Evolutionary conservation across 2,329 filamentous ascomycete genomes (phyloP), one percentile per base, ranked within the genome.

Genomic region (Claviceps africana): DNA sequence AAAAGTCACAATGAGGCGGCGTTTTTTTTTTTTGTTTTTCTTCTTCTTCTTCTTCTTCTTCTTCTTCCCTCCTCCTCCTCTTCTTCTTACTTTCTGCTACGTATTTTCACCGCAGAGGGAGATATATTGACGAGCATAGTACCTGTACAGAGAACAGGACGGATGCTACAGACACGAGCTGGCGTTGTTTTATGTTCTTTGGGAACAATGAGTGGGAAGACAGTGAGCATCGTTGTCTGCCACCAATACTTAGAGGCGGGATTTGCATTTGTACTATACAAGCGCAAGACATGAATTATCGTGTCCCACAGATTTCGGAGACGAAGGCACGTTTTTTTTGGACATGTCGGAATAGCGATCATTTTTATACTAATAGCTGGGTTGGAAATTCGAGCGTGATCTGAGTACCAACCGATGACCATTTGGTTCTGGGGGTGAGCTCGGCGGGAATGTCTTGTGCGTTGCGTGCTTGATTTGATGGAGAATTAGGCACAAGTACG

Each of bases 341-440:
- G 55, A 51, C 53, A 54, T 56, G 52, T 51, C 52, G 55, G 50
- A 53, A 47, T 57, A 57, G 55, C 56, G 55, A 55, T 55, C 54
- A 55, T 37, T 50, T 51, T 42, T n/a, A 42, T 51, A 37, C 39
- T 55, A 57, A 54, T 56, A 40, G 46, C 28, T 48, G 28, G n/a
- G 22, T 49, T 50, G 7, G 6, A 31, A 46, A 10, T 28, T 46
- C 0, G 15, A 46, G 22, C 9, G 28, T 13, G 40, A 19, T 42
- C 40, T 42, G 40, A 0, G 40, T 42, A 10, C 11, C 40, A 22
- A 22, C 15, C n/a, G 21, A 19, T 22, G 8, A 21, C 9, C 3
- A 42, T 21, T 8, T n/a, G n/a, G n/a, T n/a, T n/a, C 39, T 42
- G 5, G 17, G 5, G 31, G 2, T 33, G 6, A 10, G 31, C 31